These are phyloP conservation scores for Chrysanthemum lavandulifolium DNA, from an alignment of 129 eudicot genomes.

Conservation along the genomic window DNA sequence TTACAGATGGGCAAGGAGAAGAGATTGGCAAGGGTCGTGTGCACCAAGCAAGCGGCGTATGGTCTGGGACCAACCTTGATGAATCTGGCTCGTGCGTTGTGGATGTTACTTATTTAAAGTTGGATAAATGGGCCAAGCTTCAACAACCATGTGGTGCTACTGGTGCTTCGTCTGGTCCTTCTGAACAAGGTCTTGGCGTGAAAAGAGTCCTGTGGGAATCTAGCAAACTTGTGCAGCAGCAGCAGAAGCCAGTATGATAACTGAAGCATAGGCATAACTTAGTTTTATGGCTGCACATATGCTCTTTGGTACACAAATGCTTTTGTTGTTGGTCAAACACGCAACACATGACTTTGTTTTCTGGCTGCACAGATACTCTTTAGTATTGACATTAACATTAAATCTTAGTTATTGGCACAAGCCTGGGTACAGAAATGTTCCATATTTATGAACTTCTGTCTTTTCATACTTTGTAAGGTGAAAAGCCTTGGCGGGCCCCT, in stretches of 20 bases:
- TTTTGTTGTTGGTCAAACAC: constrained; percentile 22
- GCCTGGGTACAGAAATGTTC: constrained; percentile 2
- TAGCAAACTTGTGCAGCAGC: constrained; percentile 29
- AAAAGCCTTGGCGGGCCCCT: not conserved
- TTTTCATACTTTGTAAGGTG: constrained; percentile 2
- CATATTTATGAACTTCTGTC: constrained; percentile 10
- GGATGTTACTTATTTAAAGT: constrained; percentile 54
- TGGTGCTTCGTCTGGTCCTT: constrained; percentile 53
- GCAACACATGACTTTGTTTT: constrained; percentile 5
- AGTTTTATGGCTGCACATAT: too few relatives aligned
- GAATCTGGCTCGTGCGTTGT: constrained; percentile 66
- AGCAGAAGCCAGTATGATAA: constrained; percentile 36
- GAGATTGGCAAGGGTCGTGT: constrained; percentile 76
- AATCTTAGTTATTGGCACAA: not conserved
- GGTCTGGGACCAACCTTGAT: constrained; percentile 58
- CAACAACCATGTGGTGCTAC: constrained; percentile 58
- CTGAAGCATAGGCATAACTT: not conserved
- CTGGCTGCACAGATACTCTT: constrained; percentile 19
- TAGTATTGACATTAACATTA: not conserved
- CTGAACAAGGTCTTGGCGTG: constrained; percentile 42
- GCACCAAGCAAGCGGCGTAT: constrained; percentile 60
- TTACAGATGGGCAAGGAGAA: constrained; percentile 52
- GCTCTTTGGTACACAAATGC: not conserved
- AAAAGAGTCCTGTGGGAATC: constrained; percentile 76
- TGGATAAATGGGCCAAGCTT: constrained; percentile 44